Evolutionary conservation across 768 basidiomycete species (phyloP), one percentile per base, ranked within the genome.

Genomic region (Plicaturopsis crispa): DNA sequence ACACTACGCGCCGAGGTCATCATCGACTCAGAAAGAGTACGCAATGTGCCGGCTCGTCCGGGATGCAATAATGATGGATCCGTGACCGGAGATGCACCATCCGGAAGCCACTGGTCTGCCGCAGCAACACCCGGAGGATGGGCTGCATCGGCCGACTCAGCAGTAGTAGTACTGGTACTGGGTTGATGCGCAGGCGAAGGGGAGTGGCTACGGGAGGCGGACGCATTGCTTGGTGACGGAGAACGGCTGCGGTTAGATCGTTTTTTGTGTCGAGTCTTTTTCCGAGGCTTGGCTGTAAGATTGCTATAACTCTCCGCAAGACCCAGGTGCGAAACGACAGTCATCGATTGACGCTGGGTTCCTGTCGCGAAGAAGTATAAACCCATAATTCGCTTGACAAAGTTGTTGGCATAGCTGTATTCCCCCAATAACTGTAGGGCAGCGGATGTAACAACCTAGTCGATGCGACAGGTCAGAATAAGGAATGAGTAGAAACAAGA

Each of bases 361-460:
- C 63, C 63, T 2, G 46, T 44, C 1, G 57, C 56, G 41, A 61
- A 63, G 0, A 60, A 38, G 33, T 60, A 66, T 1, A 64, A 40
- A 1, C 48, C 48, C 19, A 61, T 38, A 8, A 59, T 47, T 1
- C 51, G 44, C 19, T 50, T 51, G 1, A 44, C 33, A n/a, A 46
- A 43, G 45, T 56, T 63, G 38, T 65, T 65, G 1, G 38, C 37
- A 18, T 57, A 54, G 35, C 60, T 63, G 22, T 50, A 57, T 41
- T 59, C 58, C 3, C 53, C 48, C 8, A 62, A 53, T 14, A 45
- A 46, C 0, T 41, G 33, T 0, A 57, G 36, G 0, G 46, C 39
- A 2, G 49, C 36, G 4, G 47, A 44, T 1, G 56, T 50, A 0
- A 57, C 33, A 5, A 57, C 37, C 57, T 64, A 23, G 11, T 33